These are phyloP conservation scores for Solanum dulcamara DNA, from an alignment of 257 asterid species.

Conservation along the genomic window DNA sequence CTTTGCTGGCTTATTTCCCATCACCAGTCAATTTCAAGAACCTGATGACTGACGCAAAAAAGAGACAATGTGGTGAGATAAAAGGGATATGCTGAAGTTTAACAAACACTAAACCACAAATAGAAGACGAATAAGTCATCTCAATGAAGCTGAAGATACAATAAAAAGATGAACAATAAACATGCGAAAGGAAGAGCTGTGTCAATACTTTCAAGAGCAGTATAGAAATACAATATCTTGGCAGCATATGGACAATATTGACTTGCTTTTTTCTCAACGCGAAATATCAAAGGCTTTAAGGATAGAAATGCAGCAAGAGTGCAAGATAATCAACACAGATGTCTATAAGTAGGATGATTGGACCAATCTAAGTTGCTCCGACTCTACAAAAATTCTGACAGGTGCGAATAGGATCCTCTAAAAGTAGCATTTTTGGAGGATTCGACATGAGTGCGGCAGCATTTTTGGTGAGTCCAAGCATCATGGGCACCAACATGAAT, in stretches of 20 bases:
- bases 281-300: neutral
- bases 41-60: neutral
- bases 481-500: neutral
- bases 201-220: neutral
- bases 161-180: neutral
- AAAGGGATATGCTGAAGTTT: neutral
- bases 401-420: neutral
- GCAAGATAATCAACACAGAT: neutral
- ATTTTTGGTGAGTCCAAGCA: neutral
- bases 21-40: conserved; percentile 6
- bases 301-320: neutral
- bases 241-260: neutral
- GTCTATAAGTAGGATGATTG: neutral
- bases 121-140: neutral
- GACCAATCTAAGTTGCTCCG: neutral
- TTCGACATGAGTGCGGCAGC: neutral
- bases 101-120: neutral
- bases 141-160: neutral
- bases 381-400: neutral
- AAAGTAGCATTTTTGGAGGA: neutral
- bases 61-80: neutral
- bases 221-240: neutral
- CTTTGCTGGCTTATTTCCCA: conserved; percentile 77
- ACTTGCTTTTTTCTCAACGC: neutral
- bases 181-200: neutral